A percentile compares a stretch with the other conserved stretches of the same genome.
These are phyloP conservation scores for Cyclotella distinguenda DNA, from an alignment of 108 stramenopile genomes.

Conservation along the genomic window DNA sequence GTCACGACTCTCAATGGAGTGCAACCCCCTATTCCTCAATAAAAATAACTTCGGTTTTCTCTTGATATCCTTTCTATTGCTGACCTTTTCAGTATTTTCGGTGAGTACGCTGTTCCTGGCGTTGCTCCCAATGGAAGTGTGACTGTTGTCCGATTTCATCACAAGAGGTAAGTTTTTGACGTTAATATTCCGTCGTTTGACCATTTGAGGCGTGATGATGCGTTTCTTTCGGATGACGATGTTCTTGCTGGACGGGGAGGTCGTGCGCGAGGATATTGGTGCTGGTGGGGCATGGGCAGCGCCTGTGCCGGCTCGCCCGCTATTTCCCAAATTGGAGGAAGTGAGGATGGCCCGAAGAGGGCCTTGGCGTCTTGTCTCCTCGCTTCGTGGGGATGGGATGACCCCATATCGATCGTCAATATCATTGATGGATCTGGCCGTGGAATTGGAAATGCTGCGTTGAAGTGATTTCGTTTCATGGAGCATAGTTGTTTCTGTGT, in stretches of 20 bases:
- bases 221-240: neutral
- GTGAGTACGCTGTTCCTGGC: neutral
- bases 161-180: conserved; percentile 14
- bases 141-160: conserved; percentile 10
- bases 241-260: neutral
- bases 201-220: conserved; percentile 20
- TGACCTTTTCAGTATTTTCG: conserved; percentile 11
- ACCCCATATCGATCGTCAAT: neutral
- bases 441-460: neutral
- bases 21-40: neutral
- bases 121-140: neutral
- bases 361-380: neutral
- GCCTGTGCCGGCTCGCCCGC: neutral
- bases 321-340: neutral
- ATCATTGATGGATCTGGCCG: neutral
- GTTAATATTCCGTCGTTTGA: conserved; percentile 13
- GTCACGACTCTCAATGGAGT: neutral
- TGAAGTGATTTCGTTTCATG: neutral
- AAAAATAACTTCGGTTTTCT: neutral
- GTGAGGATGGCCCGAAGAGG: too few species aligned
- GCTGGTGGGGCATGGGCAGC: neutral
- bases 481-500: neutral
- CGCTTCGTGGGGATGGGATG: neutral
- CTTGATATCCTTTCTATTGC: conserved; percentile 3
- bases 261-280: neutral